Percentiles rank a stretch among this genome's conserved stretches.
phyloP scores from a whole-genome alignment of 2,329 filamentous ascomycete species.

The Capronia epimyces region DNA sequence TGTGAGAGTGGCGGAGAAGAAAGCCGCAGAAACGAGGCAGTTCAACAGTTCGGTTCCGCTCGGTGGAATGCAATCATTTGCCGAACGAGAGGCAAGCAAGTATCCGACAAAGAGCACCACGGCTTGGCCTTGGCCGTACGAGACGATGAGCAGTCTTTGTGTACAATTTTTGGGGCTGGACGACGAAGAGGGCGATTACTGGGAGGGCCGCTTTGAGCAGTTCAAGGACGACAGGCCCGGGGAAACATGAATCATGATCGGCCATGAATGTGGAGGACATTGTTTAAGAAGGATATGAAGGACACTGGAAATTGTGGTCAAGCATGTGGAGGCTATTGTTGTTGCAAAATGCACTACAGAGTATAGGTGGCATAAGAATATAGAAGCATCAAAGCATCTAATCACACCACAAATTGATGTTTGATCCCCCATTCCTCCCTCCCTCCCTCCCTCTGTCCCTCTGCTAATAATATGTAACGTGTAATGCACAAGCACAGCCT shows the following conservation, averaged over 20 bases:
- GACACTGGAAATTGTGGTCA: no score
- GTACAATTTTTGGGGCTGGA: slow-evolving; percentile 15
- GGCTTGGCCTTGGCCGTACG: slow-evolving; percentile 7
- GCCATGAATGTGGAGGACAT: background rate
- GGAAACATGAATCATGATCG: background rate
- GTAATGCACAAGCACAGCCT: no score
- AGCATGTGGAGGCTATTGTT: no score
- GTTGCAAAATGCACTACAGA: no score
- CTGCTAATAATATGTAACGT: no score
- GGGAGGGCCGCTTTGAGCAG: slow-evolving; percentile 13
- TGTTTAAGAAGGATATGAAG: no score
- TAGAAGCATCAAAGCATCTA: no score
- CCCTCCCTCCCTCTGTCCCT: no score
- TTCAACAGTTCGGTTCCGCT: background rate
- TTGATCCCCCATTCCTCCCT: no score
- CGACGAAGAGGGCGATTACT: slow-evolving; percentile 13
- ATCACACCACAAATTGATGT: no score
- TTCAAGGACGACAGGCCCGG: slow-evolving; percentile 11
- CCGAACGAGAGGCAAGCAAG: slow-evolving; percentile 13
- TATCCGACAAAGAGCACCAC: slow-evolving; percentile 1
- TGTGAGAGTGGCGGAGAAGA: slow-evolving; percentile 15
- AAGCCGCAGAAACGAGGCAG: slow-evolving; percentile 9
- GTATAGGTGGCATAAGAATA: no score
- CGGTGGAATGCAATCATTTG: slow-evolving; percentile 5
- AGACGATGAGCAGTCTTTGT: slow-evolving; percentile 15